Evolutionary conservation across 148 eudicot species (phyloP).

Genomic region (Polygonum aviculare): DNA sequence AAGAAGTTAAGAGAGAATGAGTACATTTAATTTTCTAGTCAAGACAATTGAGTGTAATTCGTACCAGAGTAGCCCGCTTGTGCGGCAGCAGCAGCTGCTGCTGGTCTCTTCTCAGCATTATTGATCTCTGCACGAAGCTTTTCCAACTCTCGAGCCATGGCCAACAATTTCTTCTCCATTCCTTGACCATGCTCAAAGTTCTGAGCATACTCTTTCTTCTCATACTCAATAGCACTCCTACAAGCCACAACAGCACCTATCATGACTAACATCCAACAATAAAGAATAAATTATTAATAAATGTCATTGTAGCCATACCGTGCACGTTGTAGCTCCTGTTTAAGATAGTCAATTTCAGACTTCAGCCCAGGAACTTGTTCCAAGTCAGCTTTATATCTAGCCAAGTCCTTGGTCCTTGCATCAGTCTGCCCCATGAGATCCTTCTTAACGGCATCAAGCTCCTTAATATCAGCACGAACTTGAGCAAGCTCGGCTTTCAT

Average conservation of each 20-base stretch:
- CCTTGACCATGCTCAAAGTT: conserved; percentile 84
- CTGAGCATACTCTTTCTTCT: conserved; percentile 86
- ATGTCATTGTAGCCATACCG: conserved; percentile 31
- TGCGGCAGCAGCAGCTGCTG: background rate
- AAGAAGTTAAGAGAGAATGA: background rate
- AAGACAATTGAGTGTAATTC: background rate
- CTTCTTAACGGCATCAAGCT: conserved; percentile 54
- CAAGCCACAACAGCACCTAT: conserved; percentile 13
- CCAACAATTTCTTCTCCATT: conserved; percentile 71
- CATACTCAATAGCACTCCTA: conserved; percentile 91
- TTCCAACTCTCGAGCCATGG: conserved; percentile 90
- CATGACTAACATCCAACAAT: conserved; percentile 3
- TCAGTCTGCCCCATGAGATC: conserved; percentile 66
- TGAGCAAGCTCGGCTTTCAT: conserved; percentile 74
- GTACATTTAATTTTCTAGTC: background rate
- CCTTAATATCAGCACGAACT: conserved; percentile 63
- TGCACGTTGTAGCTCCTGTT: conserved; percentile 66
- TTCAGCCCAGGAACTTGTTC: conserved; percentile 68
- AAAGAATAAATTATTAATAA: background rate
- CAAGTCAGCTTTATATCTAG: conserved; percentile 59
- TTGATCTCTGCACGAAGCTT: conserved; percentile 96
- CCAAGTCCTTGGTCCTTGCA: conserved; percentile 68
- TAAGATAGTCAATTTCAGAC: conserved; percentile 68
- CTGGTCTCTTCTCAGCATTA: conserved; percentile 86
- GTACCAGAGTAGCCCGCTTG: background rate